Evolutionary conservation across 2,329 filamentous ascomycete species (phyloP), one percentile per base, ranked within the genome.

Genomic region (Myriosclerotinia curreyana): DNA sequence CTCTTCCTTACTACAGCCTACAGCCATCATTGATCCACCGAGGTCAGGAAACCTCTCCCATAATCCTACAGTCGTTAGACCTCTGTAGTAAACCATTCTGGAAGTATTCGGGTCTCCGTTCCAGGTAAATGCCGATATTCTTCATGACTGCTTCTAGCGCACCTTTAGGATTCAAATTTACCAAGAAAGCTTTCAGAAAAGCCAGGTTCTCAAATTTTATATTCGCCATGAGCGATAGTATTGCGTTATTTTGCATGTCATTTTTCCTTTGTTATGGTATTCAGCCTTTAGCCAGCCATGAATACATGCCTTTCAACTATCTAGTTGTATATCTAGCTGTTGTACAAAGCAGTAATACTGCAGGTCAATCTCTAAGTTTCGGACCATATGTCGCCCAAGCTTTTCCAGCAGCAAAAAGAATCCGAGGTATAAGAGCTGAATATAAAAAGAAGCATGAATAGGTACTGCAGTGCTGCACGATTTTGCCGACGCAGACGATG

Each of bases 321-420:
- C 84, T 84, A 70, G 78, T 83, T 1, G 78, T 83, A 5, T 84
- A 83, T 66, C 78, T 82, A 22, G 78, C 80, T 0, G 77, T 85
- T 34, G 76, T 86, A 3, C 79, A 74, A 56, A 81, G 82, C 0
- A 79, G 80, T 2, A 81, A 85, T 71, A 77, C 77, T 1, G 81
- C 82, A 0, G 83, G 81, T 0, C 79, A 81, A 50, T 80, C 83
- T 67, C 80, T 85, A 62, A 79, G 78, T 7, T 81, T 83, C 68
- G 79, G 77, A 5, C 78, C 80, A 5, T 81, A 87, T 67, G 82
- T 82, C 0, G 84, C 84, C 0, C 83, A 86, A 74, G 83, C 82
- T 3, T 79, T 81, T 0, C 83, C 80, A 0, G 84, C 85, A 0
- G 81, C 85, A 8, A 86, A 86, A 70, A 80, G 84, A 14, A 87